These are phyloP conservation scores for Serendipita indica DNA, from an alignment of 768 basidiomycete species.

Conservation along the genomic window DNA sequence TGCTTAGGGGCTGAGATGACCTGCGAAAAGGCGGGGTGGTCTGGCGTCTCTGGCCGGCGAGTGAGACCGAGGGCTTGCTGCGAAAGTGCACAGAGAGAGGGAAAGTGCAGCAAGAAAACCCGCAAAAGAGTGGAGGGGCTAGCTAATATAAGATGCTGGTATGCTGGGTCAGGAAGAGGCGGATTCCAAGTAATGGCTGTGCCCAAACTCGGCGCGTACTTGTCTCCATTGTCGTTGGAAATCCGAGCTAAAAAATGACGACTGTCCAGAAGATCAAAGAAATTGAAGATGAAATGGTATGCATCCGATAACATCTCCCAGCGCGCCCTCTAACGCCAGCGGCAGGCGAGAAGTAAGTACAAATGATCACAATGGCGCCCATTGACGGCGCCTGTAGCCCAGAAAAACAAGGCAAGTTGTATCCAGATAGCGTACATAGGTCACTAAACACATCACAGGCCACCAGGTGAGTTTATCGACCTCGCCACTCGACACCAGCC, in stretches of 20 bases:
- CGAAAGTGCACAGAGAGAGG: not conserved
- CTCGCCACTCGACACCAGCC: not conserved
- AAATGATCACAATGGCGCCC: not conserved
- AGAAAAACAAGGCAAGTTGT: constrained; percentile 59
- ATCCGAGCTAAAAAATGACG: constrained; percentile 44
- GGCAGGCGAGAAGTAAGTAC: not conserved
- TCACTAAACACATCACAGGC: constrained; percentile 34
- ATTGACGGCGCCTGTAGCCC: constrained; percentile 38
- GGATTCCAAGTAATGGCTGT: not conserved
- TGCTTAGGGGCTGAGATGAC: constrained; percentile 11
- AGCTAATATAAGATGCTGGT: too few relatives aligned
- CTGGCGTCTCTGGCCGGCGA: constrained; percentile 4
- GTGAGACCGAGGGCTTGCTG: constrained; percentile 1
- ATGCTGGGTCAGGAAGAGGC: too few relatives aligned
- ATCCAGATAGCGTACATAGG: constrained; percentile 19
- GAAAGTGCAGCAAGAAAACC: not conserved
- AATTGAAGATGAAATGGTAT: constrained; percentile 95
- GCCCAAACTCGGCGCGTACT: not conserved
- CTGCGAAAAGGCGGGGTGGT: not conserved
- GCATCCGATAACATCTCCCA: constrained; percentile 18
- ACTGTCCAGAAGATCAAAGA: constrained; percentile 91
- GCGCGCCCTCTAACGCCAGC: not conserved
- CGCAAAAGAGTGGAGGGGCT: not conserved
- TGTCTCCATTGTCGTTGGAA: not conserved
- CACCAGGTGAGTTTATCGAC: constrained; percentile 13